Evolutionary conservation across 257 asterid species (phyloP).

Genomic region (Jacaranda copaia): DNA sequence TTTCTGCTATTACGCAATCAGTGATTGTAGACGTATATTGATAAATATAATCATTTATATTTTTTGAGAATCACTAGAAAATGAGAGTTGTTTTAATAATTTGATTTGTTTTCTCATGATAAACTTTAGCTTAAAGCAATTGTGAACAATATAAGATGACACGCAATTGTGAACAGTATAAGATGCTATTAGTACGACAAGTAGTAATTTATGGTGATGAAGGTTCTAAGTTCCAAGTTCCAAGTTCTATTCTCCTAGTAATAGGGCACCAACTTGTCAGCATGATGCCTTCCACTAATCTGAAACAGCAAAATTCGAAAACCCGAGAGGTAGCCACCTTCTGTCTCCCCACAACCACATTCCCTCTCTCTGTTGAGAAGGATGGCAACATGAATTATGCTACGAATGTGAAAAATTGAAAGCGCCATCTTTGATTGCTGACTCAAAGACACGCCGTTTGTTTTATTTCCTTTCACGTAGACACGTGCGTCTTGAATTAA

Average conservation of each 20-base stretch:
- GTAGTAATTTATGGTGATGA: slow-evolving; percentile 24
- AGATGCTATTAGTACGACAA: slow-evolving; percentile 31
- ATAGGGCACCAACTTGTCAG: slow-evolving; percentile 40
- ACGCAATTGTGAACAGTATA: slow-evolving; percentile 30
- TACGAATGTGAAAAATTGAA: slow-evolving; percentile 46
- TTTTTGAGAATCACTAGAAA: too few relatives aligned
- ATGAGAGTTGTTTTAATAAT: too few relatives aligned
- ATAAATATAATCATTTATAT: too few relatives aligned
- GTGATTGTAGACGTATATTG: too few relatives aligned
- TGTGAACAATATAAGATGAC: slow-evolving; percentile 31
- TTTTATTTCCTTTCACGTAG: slow-evolving; percentile 15
- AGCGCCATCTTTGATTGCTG: slow-evolving; percentile 56
- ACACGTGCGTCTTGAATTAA: background rate
- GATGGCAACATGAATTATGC: slow-evolving; percentile 46
- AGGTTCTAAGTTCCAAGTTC: slow-evolving; percentile 36
- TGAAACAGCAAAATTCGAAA: slow-evolving; percentile 37
- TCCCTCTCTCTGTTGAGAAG: slow-evolving; percentile 36
- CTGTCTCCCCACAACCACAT: slow-evolving; percentile 22
- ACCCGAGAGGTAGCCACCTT: slow-evolving; percentile 28
- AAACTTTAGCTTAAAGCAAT: slow-evolving; percentile 36
- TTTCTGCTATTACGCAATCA: too few relatives aligned
- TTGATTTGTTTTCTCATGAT: background rate
- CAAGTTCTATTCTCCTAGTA: slow-evolving; percentile 34
- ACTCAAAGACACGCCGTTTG: slow-evolving; percentile 50
- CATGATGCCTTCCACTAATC: slow-evolving; percentile 39